Evolutionary conservation across 768 basidiomycete species (phyloP).

Genomic region (Boletus pseudopeckii): DNA sequence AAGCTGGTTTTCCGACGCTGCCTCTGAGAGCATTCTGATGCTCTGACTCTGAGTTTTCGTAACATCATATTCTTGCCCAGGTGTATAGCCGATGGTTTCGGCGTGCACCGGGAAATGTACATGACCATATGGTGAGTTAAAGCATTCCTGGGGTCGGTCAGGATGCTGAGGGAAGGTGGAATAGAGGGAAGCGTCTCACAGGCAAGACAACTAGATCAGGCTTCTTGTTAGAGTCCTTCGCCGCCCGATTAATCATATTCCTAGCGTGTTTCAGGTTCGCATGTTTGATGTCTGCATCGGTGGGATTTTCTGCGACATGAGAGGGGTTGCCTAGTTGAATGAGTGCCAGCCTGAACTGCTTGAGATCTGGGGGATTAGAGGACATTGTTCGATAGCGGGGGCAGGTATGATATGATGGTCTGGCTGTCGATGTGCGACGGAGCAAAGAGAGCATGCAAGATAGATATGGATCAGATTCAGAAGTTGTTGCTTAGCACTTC

Average conservation of each 20-base stretch:
- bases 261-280: constrained; percentile 82
- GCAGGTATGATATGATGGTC: neutral
- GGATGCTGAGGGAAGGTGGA: neutral
- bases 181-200: constrained; percentile 39
- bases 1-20: constrained; percentile 70
- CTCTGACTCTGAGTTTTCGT: constrained; percentile 62
- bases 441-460: constrained; percentile 15
- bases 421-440: constrained; percentile 6
- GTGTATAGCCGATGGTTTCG: constrained; percentile 66
- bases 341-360: constrained; percentile 80
- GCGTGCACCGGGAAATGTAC: constrained; percentile 80
- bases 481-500: neutral
- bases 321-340: constrained; percentile 83
- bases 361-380: constrained; percentile 41
- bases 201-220: constrained; percentile 84
- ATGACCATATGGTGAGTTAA: constrained; percentile 83
- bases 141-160: constrained; percentile 62
- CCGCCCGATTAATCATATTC: constrained; percentile 75
- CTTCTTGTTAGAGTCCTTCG: constrained; percentile 40
- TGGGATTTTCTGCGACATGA: constrained; percentile 26
- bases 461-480: neutral
- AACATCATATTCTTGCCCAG: constrained; percentile 57
- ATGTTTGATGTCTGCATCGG: constrained; percentile 48
- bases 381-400: constrained; percentile 24
- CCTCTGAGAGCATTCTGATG: constrained; percentile 74